phyloP scores from a whole-genome alignment of 148 eudicot genomes.

The Rhododendron ferrugineum region DNA sequence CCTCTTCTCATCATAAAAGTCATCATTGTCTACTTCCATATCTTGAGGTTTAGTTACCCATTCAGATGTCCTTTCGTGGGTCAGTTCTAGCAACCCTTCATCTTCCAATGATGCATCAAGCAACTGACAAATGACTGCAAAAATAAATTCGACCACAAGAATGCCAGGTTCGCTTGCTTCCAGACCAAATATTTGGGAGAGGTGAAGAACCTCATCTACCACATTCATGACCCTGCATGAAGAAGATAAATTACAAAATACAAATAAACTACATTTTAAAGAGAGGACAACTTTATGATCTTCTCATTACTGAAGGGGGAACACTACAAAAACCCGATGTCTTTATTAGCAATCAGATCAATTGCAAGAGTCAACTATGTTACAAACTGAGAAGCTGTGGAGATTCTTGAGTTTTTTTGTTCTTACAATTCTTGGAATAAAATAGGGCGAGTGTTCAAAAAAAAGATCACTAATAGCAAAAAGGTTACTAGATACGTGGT shows the following conservation, averaged over 20 bases:
- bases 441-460: not conserved
- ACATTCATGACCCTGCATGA: constrained; percentile 65
- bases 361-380: not conserved
- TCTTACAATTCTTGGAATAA: not conserved
- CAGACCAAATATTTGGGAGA: constrained; percentile 56
- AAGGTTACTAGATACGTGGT: not conserved
- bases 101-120: constrained; percentile 87
- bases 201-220: constrained; percentile 53
- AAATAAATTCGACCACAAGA: constrained; percentile 52
- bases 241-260: not conserved
- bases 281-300: not conserved
- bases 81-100: constrained; percentile 75
- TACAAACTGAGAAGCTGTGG: not conserved
- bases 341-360: not conserved
- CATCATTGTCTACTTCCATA: constrained; percentile 53
- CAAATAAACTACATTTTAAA: not conserved
- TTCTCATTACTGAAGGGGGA: not conserved
- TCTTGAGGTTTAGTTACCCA: constrained; percentile 51
- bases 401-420: not conserved
- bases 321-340: not conserved
- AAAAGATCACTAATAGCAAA: not conserved
- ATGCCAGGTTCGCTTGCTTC: constrained; percentile 50
- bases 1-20: constrained; percentile 39
- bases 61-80: constrained; percentile 48
- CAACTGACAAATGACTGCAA: constrained; percentile 74